Conservation (phyloP, 306 rosid species). For the Quercus aquifolioides region DNA sequence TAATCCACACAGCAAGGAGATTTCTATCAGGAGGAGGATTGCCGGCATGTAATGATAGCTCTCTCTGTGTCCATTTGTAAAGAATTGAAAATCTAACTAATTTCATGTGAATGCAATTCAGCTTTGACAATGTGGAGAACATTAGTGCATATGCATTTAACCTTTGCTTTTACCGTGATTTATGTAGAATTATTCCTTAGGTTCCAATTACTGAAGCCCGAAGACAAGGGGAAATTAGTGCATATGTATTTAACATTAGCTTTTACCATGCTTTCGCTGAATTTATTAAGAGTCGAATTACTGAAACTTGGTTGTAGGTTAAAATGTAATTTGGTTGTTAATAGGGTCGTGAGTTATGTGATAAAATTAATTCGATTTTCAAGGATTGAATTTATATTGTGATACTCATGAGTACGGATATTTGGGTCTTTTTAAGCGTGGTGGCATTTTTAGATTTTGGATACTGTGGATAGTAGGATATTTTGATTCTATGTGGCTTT, state of each 20-base stretch:
- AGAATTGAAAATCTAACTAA: neutral
- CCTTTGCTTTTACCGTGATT: neutral
- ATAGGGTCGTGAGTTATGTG: neutral
- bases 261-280: neutral
- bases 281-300: neutral
- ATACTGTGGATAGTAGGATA: neutral
- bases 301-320: neutral
- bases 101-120: neutral
- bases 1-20: constrained; percentile 68
- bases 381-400: neutral
- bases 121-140: neutral
- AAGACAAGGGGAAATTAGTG: neutral
- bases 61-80: neutral
- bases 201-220: neutral
- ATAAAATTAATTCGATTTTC: neutral
- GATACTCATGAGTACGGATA: neutral
- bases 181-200: neutral
- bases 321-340: neutral
- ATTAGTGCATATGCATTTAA: neutral
- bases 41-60: constrained; percentile 61
- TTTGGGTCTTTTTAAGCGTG: neutral
- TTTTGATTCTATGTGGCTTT: neutral
- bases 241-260: neutral
- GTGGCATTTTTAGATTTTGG: neutral
- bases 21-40: constrained; percentile 71